These are phyloP conservation scores for Stachybotrys chlorohalonatus DNA, from an alignment of 2,329 filamentous ascomycete genomes.

Conservation along the genomic window DNA sequence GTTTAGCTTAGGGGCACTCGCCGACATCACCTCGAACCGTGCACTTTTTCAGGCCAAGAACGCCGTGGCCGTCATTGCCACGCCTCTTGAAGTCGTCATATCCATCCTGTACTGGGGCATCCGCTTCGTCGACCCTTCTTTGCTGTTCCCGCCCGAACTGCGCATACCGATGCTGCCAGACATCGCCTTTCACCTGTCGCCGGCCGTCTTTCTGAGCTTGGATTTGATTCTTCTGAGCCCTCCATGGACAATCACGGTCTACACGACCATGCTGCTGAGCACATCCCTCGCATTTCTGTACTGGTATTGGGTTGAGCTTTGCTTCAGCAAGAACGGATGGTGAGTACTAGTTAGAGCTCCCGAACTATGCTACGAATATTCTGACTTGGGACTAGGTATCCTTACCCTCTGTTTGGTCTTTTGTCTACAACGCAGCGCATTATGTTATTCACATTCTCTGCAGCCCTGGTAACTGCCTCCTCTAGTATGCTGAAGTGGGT, in stretches of 20 bases:
- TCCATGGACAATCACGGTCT: constrained; percentile 57
- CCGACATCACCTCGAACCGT: constrained; percentile 52
- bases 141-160: constrained; percentile 46
- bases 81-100: constrained; percentile 64
- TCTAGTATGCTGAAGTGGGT: constrained; percentile 61
- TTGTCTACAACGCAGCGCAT: constrained; percentile 57
- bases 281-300: constrained; percentile 55
- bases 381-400: constrained; percentile 48
- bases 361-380: neutral
- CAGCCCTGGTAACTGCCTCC: constrained; percentile 60
- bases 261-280: constrained; percentile 50
- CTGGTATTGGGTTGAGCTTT: constrained; percentile 71
- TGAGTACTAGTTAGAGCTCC: constrained; percentile 22
- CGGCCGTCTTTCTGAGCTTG: constrained; percentile 52
- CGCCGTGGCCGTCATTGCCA: constrained; percentile 51
- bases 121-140: constrained; percentile 41
- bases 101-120: constrained; percentile 67
- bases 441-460: constrained; percentile 60
- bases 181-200: constrained; percentile 57
- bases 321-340: constrained; percentile 58
- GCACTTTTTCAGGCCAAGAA: constrained; percentile 61
- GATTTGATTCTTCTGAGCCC: constrained; percentile 63
- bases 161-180: constrained; percentile 48
- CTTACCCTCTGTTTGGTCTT: constrained; percentile 74
- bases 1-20: constrained; percentile 52